Evolutionary conservation across 2,329 filamentous ascomycete genomes (phyloP).

Genomic region (Cladosporium sp.): DNA sequence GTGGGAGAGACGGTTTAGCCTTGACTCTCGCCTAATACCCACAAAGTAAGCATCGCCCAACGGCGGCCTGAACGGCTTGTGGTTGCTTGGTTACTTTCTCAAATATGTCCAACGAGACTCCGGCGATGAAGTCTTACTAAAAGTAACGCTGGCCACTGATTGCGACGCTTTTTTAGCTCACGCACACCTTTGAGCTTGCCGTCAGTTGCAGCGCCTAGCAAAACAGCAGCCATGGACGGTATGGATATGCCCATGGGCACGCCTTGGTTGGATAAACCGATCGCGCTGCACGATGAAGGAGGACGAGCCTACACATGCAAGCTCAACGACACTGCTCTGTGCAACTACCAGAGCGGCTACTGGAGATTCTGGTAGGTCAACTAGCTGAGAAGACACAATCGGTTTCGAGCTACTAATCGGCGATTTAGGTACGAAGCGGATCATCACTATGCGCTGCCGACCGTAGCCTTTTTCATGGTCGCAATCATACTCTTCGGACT

Average conservation of each 20-base stretch:
- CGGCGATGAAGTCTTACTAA: neutral
- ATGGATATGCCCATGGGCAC: conserved; percentile 22
- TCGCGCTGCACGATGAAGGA: conserved; percentile 42
- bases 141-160: neutral
- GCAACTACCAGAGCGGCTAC: conserved; percentile 46
- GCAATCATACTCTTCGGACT: conserved; percentile 48
- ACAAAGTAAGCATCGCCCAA: neutral
- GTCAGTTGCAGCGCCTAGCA: neutral
- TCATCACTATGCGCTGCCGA: conserved; percentile 53
- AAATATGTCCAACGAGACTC: neutral
- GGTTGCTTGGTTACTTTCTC: conserved; percentile 1
- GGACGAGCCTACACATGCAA: conserved; percentile 34
- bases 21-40: neutral
- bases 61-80: neutral
- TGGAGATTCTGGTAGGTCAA: conserved; percentile 52
- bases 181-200: neutral
- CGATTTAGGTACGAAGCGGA: conserved; percentile 54
- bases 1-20: neutral
- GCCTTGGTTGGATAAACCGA: conserved; percentile 43
- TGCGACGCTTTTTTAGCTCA: neutral
- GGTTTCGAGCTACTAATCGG: neutral
- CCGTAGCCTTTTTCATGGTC: conserved; percentile 54
- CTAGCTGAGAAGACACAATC: neutral
- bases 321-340: conserved; percentile 44
- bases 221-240: neutral